Base-by-base conservation (phyloP, 768 basidiomycete species). In the Kwoniella botswanensis region DNA sequence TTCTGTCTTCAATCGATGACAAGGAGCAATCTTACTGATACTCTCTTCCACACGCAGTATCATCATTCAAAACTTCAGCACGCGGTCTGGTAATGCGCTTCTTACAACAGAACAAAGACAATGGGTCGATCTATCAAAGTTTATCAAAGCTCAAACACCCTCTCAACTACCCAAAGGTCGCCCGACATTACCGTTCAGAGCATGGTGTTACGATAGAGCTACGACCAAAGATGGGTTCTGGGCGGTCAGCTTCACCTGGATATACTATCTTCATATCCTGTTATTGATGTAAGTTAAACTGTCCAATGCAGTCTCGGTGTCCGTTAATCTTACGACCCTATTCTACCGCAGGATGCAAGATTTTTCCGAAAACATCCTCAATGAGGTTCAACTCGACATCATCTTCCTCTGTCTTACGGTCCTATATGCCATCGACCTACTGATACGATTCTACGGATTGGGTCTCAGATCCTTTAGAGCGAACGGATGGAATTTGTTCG, bases 401-500 rank as follows among this genome's bases (percentile, higher is more conserved):
- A 88, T 94, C 74, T 95, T 94, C 83, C 87, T 98, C 10, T 85
- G 84, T 22, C 84, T 96, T 52, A 90, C 91, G 61, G 83, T 88
- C 61, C 80, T 93, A 26, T 97, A 94, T 76, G 85, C 90, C 43
- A 70, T 92, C 68, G 95, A 98, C 81, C 89, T 93, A 43, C 68
- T 85, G 26, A 87, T 96, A 26, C 90, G 94, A n/a, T 85, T 91
- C 56, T 89, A 87, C 75, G 96, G 96, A 1, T 87, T 98, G 2
- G 94, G 95, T 1, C 91, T 90, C 89, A 82, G 82, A 17, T 92
- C 91, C 80, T 97, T 93, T 86, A 87, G 87, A n/a, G 88, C 90
- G 41, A 93, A 94, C 74, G 93, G 94, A 6, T 98, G 96, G 95
- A 97, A 96, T 79, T 76, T 94, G 1, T 98, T 95, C 83, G 95